Percentiles rank a stretch among this genome's conserved stretches.
These are phyloP conservation scores for Starmerella floris DNA, from an alignment of 805 yeast genomes.

Conservation along the genomic window DNA sequence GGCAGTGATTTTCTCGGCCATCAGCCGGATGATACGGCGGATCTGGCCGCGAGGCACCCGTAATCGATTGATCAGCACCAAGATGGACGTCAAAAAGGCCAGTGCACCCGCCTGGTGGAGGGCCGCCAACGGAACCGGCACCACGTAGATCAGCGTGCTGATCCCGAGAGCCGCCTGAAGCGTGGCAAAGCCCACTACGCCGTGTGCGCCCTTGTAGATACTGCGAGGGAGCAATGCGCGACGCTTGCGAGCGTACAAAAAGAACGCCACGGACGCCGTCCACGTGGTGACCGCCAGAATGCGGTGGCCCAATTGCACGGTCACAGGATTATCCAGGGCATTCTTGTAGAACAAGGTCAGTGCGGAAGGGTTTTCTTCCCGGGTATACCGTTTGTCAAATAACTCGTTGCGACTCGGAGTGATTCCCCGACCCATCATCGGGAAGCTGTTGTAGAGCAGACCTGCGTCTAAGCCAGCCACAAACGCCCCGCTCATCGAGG, in stretches of 20 bases:
- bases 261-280: constrained; percentile 53
- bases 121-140: constrained; percentile 87
- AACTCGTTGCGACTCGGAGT: constrained; percentile 68
- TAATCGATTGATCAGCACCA: constrained; percentile 46
- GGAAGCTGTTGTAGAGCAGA: constrained; percentile 86
- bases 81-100: constrained; percentile 69
- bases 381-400: constrained; percentile 55
- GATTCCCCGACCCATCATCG: constrained; percentile 74
- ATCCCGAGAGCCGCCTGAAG: constrained; percentile 81
- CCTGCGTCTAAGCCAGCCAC: constrained; percentile 99
- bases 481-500: constrained; percentile 96
- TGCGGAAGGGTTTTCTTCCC: constrained; percentile 31
- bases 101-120: constrained; percentile 95
- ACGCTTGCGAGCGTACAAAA: constrained; percentile 48
- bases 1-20: constrained; percentile 15
- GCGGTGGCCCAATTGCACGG: constrained; percentile 88
- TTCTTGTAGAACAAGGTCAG: constrained; percentile 50
- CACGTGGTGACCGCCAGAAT: constrained; percentile 73
- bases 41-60: constrained; percentile 39
- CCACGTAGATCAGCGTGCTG: constrained; percentile 68
- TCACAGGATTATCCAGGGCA: constrained; percentile 84
- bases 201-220: constrained; percentile 33
- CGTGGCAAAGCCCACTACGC: constrained; percentile 69
- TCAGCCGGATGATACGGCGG: constrained; percentile 15
- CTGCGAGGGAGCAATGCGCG: constrained; percentile 40